Evolutionary conservation across 306 rosid genomes (phyloP), one percentile per base, ranked within the genome.

Genomic region (Cucumis hystrix): DNA sequence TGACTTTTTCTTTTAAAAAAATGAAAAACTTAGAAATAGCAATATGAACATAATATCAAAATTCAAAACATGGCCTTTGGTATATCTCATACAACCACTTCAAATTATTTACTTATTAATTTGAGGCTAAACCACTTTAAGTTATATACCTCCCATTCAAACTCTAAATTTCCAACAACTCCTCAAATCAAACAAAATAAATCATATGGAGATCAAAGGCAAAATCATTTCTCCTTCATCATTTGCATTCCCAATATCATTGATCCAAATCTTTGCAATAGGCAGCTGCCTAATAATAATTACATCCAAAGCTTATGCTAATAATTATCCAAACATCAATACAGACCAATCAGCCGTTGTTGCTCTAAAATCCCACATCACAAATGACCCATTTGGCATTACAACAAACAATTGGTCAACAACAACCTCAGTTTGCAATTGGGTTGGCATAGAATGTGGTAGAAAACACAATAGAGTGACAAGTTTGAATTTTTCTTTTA

Each of bases 321-420:
- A 57, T 28, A 12, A 57, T 55, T 23, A 23, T 23, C 3, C 49
- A 43, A 70, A 65, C 66, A 80, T 75, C 23, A 52, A 43, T 18
- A 54, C 61, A 15, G 83, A 80, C 17, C 83, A 80, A 14, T 18
- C 67, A 57, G 84, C 81, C 71, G 81, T 77, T 7, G 52, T 81
- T 51, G 79, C 80, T 41, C 65, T 77, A n/a, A 77, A 47, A 77
- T 20, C 73, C 63, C n/a, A 81, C 35, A 81, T 69, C 56, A 21
- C 62, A 7, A 10, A 15, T 15, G 84, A 81, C 37, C 80, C 78
- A 8, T 11, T 28, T 51, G 54, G 10, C 51, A 49, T 58, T 20
- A 10, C 59, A 49, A 7, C 78, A 33, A 58, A 20, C 49, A 77
- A 81, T 28, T 76, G 84, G 84, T 43, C 77, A 14, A 0, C 35